Evolutionary conservation across 495 filamentous ascomycete species (phyloP), one percentile per base, ranked within the genome.

Genomic region (Penicillium fimorum): DNA sequence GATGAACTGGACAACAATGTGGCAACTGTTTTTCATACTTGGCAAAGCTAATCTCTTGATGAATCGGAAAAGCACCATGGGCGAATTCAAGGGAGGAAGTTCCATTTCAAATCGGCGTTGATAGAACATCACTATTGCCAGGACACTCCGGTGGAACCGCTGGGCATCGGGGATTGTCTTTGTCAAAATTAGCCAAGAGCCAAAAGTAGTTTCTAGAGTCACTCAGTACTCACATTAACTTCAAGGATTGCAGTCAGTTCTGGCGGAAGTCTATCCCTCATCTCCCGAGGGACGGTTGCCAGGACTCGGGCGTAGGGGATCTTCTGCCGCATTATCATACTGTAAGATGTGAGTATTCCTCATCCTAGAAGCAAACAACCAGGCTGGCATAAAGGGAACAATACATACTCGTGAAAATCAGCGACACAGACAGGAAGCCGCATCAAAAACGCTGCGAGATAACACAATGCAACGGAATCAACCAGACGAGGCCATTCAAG

Each of bases 21-120:
- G 30, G 52, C 49, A 25, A 24, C 33, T 24, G 9, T 15, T 24
- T n/a, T 17, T 65, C 82, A 56, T 84, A 93, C 90, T 66, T 41
- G 94, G 94, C 20, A 98, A 75, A 9, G 87, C 84, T 24, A 97
- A 77, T 44, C 88, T 80, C 57, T 79, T 85, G 27, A 95, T 80
- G 55, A 87, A 86, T 38, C 85, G 80, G 54, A 86, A 84, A 9
- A 91, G 67, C 17, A 96, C 60, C 5, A 88, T 69, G 5, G 84
- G 79, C 17, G 72, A 67, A 53, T 96, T 95, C 37, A 96, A 61
- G 1, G 82, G 71, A 1, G 94, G 92, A 50, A 96, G 84, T 0
- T 71, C 64, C 62, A 96, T 76, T 17, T 81, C 82, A 64, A 89
- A 92, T 27, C 87, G 82, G 43, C 74, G 71, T 45, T 82, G 73